A percentile compares a stretch with the other conserved stretches of the same genome.
Evolutionary conservation across 306 rosid species (phyloP).

Genomic region (Cotoneaster glaucophyllus): DNA sequence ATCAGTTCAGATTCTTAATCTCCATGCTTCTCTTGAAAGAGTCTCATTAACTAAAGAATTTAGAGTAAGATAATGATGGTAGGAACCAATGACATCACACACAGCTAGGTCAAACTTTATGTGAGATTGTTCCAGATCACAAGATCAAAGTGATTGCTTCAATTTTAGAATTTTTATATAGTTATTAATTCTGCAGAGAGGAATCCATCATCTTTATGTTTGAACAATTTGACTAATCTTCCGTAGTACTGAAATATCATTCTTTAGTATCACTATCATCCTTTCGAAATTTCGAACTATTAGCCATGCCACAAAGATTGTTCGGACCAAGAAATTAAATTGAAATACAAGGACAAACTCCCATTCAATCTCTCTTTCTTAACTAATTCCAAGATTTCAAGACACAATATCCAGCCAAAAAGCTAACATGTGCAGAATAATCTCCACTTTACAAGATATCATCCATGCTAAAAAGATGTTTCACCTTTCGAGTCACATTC

Average conservation of each 20-base stretch:
- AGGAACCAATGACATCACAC: background rate
- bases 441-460: constrained; percentile 10
- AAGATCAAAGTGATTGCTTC: background rate
- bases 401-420: constrained; percentile 1
- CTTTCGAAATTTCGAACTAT: background rate
- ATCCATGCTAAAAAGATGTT: constrained; percentile 41
- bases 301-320: background rate
- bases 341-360: constrained; percentile 1
- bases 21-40: background rate
- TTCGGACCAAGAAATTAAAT: background rate
- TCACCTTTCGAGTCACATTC: constrained; percentile 22
- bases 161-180: background rate
- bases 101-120: background rate
- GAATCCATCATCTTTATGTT: background rate
- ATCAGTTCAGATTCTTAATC: background rate
- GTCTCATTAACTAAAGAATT: background rate
- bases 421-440: background rate
- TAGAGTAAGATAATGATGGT: background rate
- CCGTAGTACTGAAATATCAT: background rate
- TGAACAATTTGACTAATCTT: background rate
- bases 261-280: background rate
- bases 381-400: constrained; percentile 14
- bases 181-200: background rate
- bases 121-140: background rate
- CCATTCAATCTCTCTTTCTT: background rate